Evolutionary conservation across 1,284 basidiomycete genomes (phyloP).

Genomic region (Tilletia horrida): DNA sequence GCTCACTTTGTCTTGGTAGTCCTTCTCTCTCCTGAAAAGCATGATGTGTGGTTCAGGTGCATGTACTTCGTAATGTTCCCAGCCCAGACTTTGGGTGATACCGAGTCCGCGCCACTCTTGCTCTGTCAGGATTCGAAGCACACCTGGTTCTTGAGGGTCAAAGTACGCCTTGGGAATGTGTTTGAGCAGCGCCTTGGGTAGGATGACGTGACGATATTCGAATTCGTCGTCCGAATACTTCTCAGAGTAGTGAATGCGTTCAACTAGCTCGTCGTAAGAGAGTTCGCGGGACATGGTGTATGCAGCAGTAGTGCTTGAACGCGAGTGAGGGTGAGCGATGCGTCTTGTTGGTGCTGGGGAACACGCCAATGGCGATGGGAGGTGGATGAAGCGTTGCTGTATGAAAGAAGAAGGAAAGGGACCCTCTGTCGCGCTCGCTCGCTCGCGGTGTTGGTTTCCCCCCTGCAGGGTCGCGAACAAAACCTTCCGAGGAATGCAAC

Average conservation of each 20-base stretch:
- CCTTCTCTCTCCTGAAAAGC: constrained; percentile 59
- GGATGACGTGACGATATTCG: constrained; percentile 63
- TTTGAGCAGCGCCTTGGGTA: constrained; percentile 55
- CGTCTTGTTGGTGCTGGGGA: not conserved
- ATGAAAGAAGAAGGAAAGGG: not conserved
- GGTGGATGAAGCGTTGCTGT: not conserved
- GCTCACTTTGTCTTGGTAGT: constrained; percentile 52
- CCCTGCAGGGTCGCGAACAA: too few relatives aligned
- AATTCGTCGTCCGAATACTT: constrained; percentile 59
- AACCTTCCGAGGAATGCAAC: too few relatives aligned
- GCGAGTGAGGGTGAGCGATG: not conserved
- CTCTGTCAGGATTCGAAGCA: constrained; percentile 77
- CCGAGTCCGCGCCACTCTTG: constrained; percentile 92
- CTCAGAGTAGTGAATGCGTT: constrained; percentile 50
- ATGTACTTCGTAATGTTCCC: constrained; percentile 97
- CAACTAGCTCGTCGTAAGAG: constrained; percentile 17
- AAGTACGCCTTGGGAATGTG: constrained; percentile 58
- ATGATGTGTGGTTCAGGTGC: constrained; percentile 61
- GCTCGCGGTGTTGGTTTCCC: too few relatives aligned
- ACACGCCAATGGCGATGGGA: not conserved
- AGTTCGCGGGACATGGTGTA: constrained; percentile 6
- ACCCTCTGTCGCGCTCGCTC: too few relatives aligned
- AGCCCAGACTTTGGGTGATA: constrained; percentile 89
- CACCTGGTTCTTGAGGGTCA: constrained; percentile 68
- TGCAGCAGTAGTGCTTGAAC: not conserved